Base-by-base conservation (phyloP, 208 protist genomes). In the Leishmania amazonensis region DNA sequence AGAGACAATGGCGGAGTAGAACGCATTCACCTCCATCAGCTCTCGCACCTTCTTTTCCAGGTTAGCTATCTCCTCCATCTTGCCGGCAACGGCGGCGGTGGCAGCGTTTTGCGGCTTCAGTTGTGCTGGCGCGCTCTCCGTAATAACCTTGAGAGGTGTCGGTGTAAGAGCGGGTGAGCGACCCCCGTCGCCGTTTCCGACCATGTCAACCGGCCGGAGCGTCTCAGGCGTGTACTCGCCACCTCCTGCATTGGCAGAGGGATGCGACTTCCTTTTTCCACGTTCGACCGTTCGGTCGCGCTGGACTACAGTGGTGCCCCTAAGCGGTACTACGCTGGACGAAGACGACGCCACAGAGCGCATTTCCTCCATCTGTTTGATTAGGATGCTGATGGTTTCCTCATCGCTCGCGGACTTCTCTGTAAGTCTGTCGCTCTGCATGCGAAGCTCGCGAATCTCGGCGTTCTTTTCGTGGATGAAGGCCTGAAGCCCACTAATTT, bases 1-100 rank as follows among this genome's bases (percentile, higher is more conserved):
- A 0, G 86, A 83, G 9, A 95, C 92, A 79, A 97, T 95, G 53
- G 88, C 89, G 28, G 92, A 90, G 78, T 97, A 97, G 72, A 97
- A 94, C 9, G 89, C 81, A 79, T 96, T 96, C 8, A 96, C 86
- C 78, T 97, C 94, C 84, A 81, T 88, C 42, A 97, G 79, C 72
- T 96, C 94, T n/a, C 85, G 87, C 31, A 95, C 78, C 45, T 92
- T 90, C n/a, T 49, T 82, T 72, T 96, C 90, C 47, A 95, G 81
- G 42, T 71, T 83, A 7, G 82, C 83, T n/a, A 96, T 86, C 74
- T 96, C 90, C 8, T 92, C 89, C 47, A 86, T 89, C 84, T 91
- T 92, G n/a, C 42, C 71, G 21, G 81, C 78, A 24, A 90, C 83
- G 0, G 87, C 47, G 4, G 84, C 75, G 1, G 87, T 38, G 49